Evolutionary conservation across 306 rosid species (phyloP).

Genomic region (Dalbergia cochinchinensis): DNA sequence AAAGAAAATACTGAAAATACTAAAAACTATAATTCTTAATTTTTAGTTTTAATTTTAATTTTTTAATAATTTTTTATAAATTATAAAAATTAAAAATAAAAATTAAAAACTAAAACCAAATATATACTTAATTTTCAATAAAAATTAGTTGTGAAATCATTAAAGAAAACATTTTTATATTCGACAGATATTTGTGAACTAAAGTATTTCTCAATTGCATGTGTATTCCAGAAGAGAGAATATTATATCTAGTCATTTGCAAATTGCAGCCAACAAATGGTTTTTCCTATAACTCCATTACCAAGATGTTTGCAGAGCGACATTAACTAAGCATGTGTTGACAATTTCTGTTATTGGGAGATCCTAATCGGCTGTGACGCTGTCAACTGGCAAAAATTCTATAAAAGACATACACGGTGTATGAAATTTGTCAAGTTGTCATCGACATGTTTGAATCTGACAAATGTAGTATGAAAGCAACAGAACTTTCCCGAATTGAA

Average conservation of each 20-base stretch:
- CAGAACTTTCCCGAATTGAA: not conserved
- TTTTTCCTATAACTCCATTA: not conserved
- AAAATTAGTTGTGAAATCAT: too few relatives aligned
- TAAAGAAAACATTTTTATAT: too few relatives aligned
- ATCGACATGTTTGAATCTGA: constrained; percentile 2
- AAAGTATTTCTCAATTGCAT: not conserved
- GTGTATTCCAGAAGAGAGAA: too few relatives aligned
- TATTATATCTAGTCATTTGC: not conserved
- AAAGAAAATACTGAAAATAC: too few relatives aligned
- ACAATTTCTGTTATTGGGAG: not conserved
- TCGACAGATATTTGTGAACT: too few relatives aligned
- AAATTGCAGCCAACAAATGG: not conserved
- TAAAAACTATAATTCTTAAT: too few relatives aligned
- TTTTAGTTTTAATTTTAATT: too few relatives aligned
- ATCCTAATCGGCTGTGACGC: not conserved
- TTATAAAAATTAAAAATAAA: too few relatives aligned
- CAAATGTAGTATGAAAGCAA: not conserved
- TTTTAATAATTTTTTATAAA: too few relatives aligned
- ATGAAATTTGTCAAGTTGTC: not conserved
- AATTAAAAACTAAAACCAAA: too few relatives aligned
- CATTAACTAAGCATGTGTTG: not conserved
- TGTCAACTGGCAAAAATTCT: not conserved
- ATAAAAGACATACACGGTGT: not conserved
- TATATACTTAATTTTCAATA: too few relatives aligned
- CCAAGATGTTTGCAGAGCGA: not conserved